Base-by-base conservation (phyloP, 2,329 filamentous ascomycete species). In the Aaosphaeria arxii region DNA sequence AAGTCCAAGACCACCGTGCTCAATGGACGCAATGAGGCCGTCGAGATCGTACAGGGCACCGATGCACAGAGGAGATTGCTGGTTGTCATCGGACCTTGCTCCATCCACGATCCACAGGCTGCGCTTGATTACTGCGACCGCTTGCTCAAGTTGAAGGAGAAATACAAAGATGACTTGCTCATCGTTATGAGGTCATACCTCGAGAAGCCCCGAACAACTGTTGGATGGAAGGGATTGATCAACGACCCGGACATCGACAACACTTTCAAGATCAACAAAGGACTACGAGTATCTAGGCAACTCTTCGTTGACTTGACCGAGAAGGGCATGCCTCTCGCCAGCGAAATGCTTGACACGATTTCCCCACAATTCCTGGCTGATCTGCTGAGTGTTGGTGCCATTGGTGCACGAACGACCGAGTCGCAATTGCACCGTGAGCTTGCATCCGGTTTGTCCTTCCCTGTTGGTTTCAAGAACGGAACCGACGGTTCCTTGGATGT, bases 241-340 rank as follows among this genome's bases (percentile, higher is more conserved):
- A 97, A 99, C 71, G 94, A 99, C 74, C 94, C 94, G 2, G 92
- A 97, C 66, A 95, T 99, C 67, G 91, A 97, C 73, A 92, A 96
- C 71, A 94, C 88, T 73, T 97, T 96, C 87, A 86, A 96, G 76
- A 97, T 99, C 77, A 97, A 97, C 81, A 97, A 97, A 80, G 94
- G 94, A 17, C 75, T 99, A 64, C 85, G 89, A 44, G 78, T 91
- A 47, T 89, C 90, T 47, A 83, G 94, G 59, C 86, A 97, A 73
- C 81, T 99, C 68, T 97, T 96, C 73, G 86, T 95, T 54, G 91
- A 97, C 70, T 78, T 99, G 59, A 97, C 92, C 0, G 79, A 83
- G 70, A 88, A 85, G 76, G 94, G 94, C 65, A 95, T 99, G 89
- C 94, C 94, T 30, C 86, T 99, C 62, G 94, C 94, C 40, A 92